Conservation (phyloP, 106 monocot species). For the Dioscorea zingiberensis region DNA sequence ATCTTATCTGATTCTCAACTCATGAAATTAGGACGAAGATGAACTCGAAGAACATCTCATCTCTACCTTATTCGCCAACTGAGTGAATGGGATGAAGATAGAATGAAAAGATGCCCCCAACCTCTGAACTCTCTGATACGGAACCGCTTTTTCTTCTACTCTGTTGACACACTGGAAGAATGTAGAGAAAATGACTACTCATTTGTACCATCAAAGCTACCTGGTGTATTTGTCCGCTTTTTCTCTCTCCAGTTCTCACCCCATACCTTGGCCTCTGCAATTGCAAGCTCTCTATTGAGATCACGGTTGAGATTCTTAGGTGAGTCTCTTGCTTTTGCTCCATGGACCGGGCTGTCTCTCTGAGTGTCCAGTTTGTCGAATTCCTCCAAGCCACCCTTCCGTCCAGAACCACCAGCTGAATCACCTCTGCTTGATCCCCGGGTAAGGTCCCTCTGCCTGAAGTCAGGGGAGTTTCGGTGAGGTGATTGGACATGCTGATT, state of each 20-base stretch:
- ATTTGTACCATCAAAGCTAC: conserved; percentile 25
- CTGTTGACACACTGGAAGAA: too few species aligned
- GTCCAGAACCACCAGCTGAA: conserved; percentile 42
- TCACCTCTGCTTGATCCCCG: conserved; percentile 33
- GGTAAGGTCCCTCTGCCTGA: conserved; percentile 24
- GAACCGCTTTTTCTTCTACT: background rate
- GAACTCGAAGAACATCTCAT: background rate
- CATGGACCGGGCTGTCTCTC: conserved; percentile 25
- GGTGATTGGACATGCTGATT: conserved; percentile 41
- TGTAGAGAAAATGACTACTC: conserved; percentile 7
- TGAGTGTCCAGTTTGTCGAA: conserved; percentile 30
- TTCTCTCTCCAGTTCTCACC: conserved; percentile 72
- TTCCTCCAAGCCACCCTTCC: conserved; percentile 45
- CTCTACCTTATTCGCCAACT: background rate
- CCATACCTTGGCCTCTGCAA: conserved; percentile 66
- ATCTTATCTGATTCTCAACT: background rate
- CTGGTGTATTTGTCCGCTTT: conserved; percentile 9
- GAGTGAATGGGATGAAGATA: background rate
- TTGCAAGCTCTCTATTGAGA: conserved; percentile 38
- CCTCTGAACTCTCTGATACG: background rate
- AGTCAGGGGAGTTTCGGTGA: conserved; percentile 56
- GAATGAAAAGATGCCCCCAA: background rate
- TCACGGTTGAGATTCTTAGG: conserved; percentile 13
- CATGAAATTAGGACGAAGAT: background rate
- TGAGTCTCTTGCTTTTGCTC: conserved; percentile 13